phyloP scores from a whole-genome alignment of 1,139 yeast species.

The Zygotorulaspora mrakii region DNA sequence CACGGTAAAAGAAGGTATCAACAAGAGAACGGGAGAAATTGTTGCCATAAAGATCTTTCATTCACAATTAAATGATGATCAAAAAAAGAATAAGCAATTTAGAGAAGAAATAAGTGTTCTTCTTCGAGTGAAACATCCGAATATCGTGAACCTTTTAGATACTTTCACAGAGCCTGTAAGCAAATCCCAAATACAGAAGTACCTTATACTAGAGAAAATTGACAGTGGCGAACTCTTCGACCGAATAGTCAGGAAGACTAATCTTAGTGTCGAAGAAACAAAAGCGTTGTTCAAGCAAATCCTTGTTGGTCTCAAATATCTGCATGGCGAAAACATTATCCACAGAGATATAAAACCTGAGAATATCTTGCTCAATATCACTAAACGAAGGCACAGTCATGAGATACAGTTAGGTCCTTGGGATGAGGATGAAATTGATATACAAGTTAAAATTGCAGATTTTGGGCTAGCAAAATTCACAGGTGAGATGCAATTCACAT shows the following conservation, averaged over 20 bases:
- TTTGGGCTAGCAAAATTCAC: conserved; percentile 77
- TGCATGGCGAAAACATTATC: conserved; percentile 62
- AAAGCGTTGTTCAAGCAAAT: conserved; percentile 58
- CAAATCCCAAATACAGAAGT: conserved; percentile 53
- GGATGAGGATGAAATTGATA: conserved; percentile 62
- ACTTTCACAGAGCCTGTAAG: conserved; percentile 67
- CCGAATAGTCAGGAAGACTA: conserved; percentile 60
- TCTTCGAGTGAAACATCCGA: conserved; percentile 63
- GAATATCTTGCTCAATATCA: conserved; percentile 61
- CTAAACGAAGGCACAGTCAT: conserved; percentile 40
- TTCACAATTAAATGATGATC: conserved; percentile 55
- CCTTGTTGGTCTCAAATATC: conserved; percentile 56
- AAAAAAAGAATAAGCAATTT: conserved; percentile 46
- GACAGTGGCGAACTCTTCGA: conserved; percentile 74
- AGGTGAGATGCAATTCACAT: conserved; percentile 71
- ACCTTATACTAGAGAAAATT: conserved; percentile 66
- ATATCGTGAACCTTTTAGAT: conserved; percentile 63
- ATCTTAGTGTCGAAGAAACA: conserved; percentile 58
- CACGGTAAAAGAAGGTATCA: conserved; percentile 64
- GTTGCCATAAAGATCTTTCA: conserved; percentile 78
- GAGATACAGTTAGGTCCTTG: conserved; percentile 62
- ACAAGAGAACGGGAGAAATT: conserved; percentile 52
- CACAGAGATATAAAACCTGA: conserved; percentile 81
- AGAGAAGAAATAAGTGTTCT: conserved; percentile 66
- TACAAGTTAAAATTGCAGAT: conserved; percentile 72